These are phyloP conservation scores for Aquanectria penicillioides DNA, from an alignment of 2,329 filamentous ascomycete genomes.

Conservation along the genomic window DNA sequence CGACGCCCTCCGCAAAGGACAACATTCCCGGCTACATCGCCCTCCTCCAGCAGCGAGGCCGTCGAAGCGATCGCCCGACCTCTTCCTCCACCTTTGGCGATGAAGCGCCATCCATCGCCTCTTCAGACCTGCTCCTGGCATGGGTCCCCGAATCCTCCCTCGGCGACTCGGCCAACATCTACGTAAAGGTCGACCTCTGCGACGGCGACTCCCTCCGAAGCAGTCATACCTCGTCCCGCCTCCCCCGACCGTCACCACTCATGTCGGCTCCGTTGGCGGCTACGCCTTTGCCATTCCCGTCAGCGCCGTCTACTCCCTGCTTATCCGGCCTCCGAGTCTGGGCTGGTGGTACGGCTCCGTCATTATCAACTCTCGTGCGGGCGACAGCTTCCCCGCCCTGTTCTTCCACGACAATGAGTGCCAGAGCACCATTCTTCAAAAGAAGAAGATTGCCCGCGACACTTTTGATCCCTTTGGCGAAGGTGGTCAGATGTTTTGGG, in stretches of 20 bases:
- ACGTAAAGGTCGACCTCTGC: constrained; percentile 93
- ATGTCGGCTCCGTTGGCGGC: constrained; percentile 75
- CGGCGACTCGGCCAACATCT: constrained; percentile 86
- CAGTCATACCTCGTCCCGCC: constrained; percentile 93
- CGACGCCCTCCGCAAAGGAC: constrained; percentile 90
- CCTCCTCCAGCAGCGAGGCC: constrained; percentile 86
- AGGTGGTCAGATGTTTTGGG: constrained; percentile 92
- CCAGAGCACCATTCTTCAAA: constrained; percentile 92
- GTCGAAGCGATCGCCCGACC: constrained; percentile 65
- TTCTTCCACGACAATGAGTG: constrained; percentile 99
- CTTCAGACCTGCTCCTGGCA: constrained; percentile 84
- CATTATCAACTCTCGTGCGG: constrained; percentile 89
- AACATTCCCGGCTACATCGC: constrained; percentile 96
- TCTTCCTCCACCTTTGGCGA: constrained; percentile 40
- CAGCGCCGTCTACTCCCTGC: constrained; percentile 87
- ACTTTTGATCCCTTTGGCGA: constrained; percentile 92
- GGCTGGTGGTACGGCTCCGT: constrained; percentile 99
- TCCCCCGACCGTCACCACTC: constrained; percentile 84
- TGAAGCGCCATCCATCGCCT: constrained; percentile 56
- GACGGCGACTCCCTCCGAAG: constrained; percentile 81
- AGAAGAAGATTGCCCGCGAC: constrained; percentile 85
- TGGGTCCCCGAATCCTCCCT: constrained; percentile 93
- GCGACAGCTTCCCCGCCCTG: constrained; percentile 92
- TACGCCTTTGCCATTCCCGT: constrained; percentile 94
- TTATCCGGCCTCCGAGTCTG: constrained; percentile 89